Percentiles rank a stretch among this genome's conserved stretches.
These are phyloP conservation scores for Pichia terricola DNA, from an alignment of 1,139 yeast genomes.

Conservation along the genomic window DNA sequence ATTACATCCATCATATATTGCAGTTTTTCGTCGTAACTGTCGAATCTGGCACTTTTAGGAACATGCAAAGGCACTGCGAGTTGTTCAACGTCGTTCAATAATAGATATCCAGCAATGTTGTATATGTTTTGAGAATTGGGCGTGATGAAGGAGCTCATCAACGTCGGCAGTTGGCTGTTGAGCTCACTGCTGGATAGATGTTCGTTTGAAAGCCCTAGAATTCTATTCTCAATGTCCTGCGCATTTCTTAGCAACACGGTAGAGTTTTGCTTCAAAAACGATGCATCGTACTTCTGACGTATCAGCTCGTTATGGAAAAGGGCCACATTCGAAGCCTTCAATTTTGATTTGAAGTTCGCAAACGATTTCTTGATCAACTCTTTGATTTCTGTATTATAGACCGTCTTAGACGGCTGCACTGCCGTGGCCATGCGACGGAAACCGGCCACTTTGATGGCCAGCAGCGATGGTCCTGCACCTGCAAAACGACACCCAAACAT, in stretches of 20 bases:
- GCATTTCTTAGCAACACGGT: constrained; percentile 4
- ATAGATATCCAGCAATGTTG: neutral
- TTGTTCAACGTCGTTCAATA: neutral
- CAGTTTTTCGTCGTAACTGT: neutral
- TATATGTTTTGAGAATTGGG: constrained; percentile 1
- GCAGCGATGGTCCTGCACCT: too few relatives aligned
- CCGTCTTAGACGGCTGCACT: neutral
- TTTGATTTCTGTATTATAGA: constrained; percentile 7
- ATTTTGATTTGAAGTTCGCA: constrained; percentile 7
- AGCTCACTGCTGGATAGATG: constrained; percentile 1
- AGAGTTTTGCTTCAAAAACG: constrained; percentile 7
- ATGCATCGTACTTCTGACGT: constrained; percentile 5
- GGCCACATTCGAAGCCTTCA: constrained; percentile 2
- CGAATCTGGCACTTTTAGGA: neutral
- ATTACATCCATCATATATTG: constrained; percentile 11
- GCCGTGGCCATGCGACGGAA: constrained; percentile 3
- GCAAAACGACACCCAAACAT: too few relatives aligned
- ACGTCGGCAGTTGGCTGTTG: constrained; percentile 1
- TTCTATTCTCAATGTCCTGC: constrained; percentile 5
- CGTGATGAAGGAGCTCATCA: constrained; percentile 2
- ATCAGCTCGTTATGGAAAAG: constrained; percentile 9
- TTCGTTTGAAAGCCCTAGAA: constrained; percentile 6
- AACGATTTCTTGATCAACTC: constrained; percentile 9
- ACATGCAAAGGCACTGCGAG: neutral
- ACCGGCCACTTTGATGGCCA: too few relatives aligned